These are phyloP conservation scores for Gonium pectorale DNA, from an alignment of 139 green algal genomes.

Conservation along the genomic window DNA sequence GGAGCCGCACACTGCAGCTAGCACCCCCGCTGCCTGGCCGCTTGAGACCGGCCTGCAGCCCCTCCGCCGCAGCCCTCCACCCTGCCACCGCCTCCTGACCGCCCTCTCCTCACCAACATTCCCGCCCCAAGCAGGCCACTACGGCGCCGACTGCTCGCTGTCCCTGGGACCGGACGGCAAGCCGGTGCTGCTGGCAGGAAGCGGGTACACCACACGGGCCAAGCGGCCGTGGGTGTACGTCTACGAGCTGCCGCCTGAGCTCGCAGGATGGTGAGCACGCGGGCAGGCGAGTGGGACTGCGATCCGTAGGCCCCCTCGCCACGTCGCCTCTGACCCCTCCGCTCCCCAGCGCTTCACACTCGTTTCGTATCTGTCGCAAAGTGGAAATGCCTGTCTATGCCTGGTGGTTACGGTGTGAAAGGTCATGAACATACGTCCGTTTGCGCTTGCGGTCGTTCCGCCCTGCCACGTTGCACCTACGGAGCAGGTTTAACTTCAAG, in stretches of 20 bases:
- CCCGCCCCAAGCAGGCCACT: conserved; percentile 32
- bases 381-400: too few relatives aligned
- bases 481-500: conserved; percentile 43
- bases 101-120: not conserved
- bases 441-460: too few relatives aligned
- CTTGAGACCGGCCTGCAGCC: not conserved
- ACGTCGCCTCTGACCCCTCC: too few relatives aligned
- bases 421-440: too few relatives aligned
- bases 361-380: too few relatives aligned
- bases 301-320: too few relatives aligned
- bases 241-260: conserved; percentile 52
- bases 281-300: too few relatives aligned
- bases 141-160: conserved; percentile 52
- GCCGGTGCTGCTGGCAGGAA: conserved; percentile 41
- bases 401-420: too few relatives aligned
- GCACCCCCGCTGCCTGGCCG: not conserved
- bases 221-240: conserved; percentile 53
- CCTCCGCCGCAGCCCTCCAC: not conserved
- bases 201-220: conserved; percentile 31
- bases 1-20: not conserved
- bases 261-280: conserved; percentile 36
- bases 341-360: too few relatives aligned
- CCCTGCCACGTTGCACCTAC: too few relatives aligned
- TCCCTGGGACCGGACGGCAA: conserved; percentile 41
- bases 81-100: not conserved